Evolutionary conservation across 2,329 filamentous ascomycete genomes (phyloP).

Genomic region (Pseudogymnoascus sp.): DNA sequence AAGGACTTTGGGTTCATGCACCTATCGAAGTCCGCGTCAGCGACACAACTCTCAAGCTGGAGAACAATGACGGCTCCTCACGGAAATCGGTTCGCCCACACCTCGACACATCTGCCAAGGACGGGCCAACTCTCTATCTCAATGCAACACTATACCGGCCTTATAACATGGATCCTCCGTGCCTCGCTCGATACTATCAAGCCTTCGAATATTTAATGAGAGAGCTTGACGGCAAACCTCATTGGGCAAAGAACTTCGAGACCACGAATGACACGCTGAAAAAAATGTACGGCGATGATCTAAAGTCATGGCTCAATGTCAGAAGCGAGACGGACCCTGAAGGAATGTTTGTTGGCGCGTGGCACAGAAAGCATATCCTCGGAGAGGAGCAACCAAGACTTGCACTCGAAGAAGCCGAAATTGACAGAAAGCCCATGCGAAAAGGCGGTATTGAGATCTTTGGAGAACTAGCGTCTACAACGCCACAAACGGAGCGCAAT

Average conservation of each 20-base stretch:
- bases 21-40: conserved; percentile 84
- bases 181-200: conserved; percentile 69
- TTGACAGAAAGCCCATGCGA: conserved; percentile 18
- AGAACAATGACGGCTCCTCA: conserved; percentile 12
- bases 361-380: conserved; percentile 67
- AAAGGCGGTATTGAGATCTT: conserved; percentile 22
- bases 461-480: conserved; percentile 5
- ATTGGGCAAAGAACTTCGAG: conserved; percentile 90
- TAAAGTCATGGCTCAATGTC: conserved; percentile 58
- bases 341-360: conserved; percentile 83
- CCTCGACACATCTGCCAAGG: conserved; percentile 61
- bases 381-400: conserved; percentile 24
- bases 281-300: conserved; percentile 57
- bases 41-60: conserved; percentile 48
- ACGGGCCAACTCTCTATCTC: conserved; percentile 72
- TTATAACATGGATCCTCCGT: conserved; percentile 69
- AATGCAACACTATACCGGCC: conserved; percentile 86
- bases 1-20: conserved; percentile 76
- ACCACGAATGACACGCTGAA: conserved; percentile 52
- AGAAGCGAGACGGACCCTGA: conserved; percentile 65
- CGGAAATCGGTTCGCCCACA: conserved; percentile 44
- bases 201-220: conserved; percentile 88
- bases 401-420: conserved; percentile 25
- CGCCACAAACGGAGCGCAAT: not conserved
- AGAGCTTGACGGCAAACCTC: conserved; percentile 70